Evolutionary conservation across 1,284 basidiomycete species (phyloP).

Genomic region (Rugosomyces carneus): DNA sequence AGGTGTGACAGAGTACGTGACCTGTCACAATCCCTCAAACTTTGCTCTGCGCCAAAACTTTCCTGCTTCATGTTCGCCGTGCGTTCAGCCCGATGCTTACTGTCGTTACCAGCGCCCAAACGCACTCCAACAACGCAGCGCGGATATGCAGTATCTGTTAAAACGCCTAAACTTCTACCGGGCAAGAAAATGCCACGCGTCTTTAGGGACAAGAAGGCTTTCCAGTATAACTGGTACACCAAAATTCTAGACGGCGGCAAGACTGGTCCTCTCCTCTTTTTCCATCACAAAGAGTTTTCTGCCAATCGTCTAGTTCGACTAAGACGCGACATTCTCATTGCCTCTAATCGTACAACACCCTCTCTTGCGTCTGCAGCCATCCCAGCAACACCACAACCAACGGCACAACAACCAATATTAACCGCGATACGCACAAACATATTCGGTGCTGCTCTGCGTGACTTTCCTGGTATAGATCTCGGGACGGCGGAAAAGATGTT

Average conservation of each 20-base stretch:
- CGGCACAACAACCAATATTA: constrained; percentile 39
- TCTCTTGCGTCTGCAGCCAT: constrained; percentile 34
- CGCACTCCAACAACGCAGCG: constrained; percentile 24
- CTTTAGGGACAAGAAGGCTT: constrained; percentile 67
- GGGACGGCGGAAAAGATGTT: constrained; percentile 45
- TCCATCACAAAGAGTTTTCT: constrained; percentile 66
- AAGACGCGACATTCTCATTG: constrained; percentile 54
- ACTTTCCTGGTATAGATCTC: constrained; percentile 46
- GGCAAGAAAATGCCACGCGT: constrained; percentile 51
- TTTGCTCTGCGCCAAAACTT: too few species aligned
- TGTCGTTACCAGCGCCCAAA: constrained; percentile 20
- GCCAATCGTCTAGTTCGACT: constrained; percentile 57
- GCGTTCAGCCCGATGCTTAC: constrained; percentile 18
- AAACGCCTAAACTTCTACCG: constrained; percentile 43
- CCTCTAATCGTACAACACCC: constrained; percentile 40
- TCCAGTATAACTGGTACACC: constrained; percentile 71
- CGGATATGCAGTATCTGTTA: constrained; percentile 54
- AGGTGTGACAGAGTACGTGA: constrained; percentile 14
- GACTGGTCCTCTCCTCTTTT: constrained; percentile 58
- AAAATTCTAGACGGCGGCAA: constrained; percentile 50
- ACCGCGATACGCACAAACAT: constrained; percentile 64
- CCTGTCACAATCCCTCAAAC: constrained; percentile 16
- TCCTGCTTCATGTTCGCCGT: constrained; percentile 10
- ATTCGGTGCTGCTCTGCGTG: constrained; percentile 67
- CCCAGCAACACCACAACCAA: constrained; percentile 28